Percentiles rank a stretch among this genome's conserved stretches.
Conservation (phyloP, 305 asterid genomes). For the Fraxinus sp. region DNA sequence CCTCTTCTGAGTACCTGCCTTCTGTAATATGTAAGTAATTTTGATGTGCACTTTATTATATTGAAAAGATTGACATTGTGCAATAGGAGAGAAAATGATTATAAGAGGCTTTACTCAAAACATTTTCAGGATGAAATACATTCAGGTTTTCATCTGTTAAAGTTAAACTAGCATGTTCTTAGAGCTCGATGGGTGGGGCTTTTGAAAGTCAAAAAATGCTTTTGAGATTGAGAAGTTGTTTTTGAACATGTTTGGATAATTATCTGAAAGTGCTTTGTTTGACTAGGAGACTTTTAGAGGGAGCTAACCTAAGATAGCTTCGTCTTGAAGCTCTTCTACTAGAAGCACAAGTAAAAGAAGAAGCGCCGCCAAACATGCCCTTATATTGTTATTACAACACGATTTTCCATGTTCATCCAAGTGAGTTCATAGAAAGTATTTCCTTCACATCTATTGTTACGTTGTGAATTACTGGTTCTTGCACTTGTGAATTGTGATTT, state of each 20-base stretch:
- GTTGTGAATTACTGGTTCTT: too few species aligned
- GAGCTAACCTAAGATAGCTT: background rate
- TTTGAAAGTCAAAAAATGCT: background rate
- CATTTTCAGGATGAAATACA: background rate
- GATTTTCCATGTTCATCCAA: background rate
- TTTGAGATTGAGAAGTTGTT: background rate
- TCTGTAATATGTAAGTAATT: background rate
- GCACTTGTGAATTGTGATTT: too few species aligned
- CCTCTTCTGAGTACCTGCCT: background rate
- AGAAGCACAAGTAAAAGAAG: background rate
- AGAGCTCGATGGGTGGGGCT: background rate
- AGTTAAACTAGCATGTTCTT: background rate
- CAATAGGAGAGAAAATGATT: background rate
- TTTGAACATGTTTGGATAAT: too few species aligned
- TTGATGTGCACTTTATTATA: background rate
- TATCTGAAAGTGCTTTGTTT: background rate
- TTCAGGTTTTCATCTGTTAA: background rate
- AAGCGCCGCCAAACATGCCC: background rate
- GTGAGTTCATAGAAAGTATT: background rate
- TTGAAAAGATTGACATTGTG: background rate
- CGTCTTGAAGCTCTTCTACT: background rate
- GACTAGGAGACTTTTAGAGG: background rate
- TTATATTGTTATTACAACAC: background rate
- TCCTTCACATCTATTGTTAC: background rate
- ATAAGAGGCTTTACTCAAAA: background rate